Evolutionary conservation across 2,329 filamentous ascomycete species (phyloP), one percentile per base, ranked within the genome.

Genomic region (Claviceps citrina): DNA sequence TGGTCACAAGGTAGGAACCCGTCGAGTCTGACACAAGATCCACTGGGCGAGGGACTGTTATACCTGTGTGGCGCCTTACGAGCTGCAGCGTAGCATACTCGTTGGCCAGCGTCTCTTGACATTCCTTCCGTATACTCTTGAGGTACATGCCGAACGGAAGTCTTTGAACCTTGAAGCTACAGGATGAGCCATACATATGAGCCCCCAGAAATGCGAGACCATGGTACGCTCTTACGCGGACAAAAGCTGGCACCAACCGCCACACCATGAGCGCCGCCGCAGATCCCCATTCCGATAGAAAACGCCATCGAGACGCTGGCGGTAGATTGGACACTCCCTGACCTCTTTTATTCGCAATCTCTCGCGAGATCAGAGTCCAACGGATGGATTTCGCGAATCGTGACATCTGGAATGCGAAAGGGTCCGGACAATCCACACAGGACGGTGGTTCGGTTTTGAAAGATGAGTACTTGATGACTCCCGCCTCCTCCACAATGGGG

Each of bases 81-180:
- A 44, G 31, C 18, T 40, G 19, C 22, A 44, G 10, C 0, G 43
- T 28, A 30, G 36, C 40, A 39, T 22, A 40, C 15, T 42, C 36
- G 18, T 44, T 44, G 39, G 35, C 38, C 36, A 42, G 25, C 8
- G 15, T 15, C 7, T 33, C 3, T 19, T 41, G 28, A 9, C n/a
- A 1, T 7, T 9, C 3, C 5, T 13, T 5, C 3, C 0, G 1
- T 10, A 15, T 18, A 3, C 20, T 32, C 41, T 47, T 50, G 26
- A 47, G 15, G 28, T 48, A 47, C 27, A 50, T 38, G 4, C 48
- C 47, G 34, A 49, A 47, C 5, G 47, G 47, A 27, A 50, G 38
- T 10, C 34, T 40, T 39, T 49, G 48, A 16, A 48, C 47, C 1
- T 44, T 34, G 12, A 44, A 24, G 33, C 44, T 46, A 28, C 15